Conservation (phyloP, 768 basidiomycete genomes). For the Trametopsis cervina region DNA sequence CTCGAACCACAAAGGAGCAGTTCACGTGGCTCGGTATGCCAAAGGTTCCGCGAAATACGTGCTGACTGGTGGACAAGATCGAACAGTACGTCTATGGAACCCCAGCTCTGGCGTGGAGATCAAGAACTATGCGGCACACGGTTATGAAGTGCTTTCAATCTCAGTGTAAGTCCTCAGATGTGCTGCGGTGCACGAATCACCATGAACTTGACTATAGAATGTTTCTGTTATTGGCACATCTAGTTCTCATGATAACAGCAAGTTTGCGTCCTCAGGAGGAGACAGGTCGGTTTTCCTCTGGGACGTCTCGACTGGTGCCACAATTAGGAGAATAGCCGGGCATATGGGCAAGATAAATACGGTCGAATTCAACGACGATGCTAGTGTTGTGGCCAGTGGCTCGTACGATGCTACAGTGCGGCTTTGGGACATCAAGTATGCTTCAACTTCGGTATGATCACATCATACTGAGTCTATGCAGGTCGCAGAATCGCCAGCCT, state of each 20-base stretch:
- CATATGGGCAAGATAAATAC: slow-evolving; percentile 88
- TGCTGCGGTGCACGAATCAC: background rate
- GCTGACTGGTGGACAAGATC: slow-evolving; percentile 90
- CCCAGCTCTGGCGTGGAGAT: slow-evolving; percentile 81
- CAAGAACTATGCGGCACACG: slow-evolving; percentile 86
- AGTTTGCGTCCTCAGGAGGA: slow-evolving; percentile 90
- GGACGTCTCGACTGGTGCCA: slow-evolving; percentile 88
- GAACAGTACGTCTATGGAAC: slow-evolving; percentile 89
- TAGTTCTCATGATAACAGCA: slow-evolving; percentile 89
- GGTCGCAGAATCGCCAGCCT: slow-evolving; percentile 71
- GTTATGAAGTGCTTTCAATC: slow-evolving; percentile 90
- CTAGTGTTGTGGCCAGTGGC: slow-evolving; percentile 82
- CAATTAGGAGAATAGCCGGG: slow-evolving; percentile 76
- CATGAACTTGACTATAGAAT: slow-evolving; percentile 15
- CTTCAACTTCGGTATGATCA: slow-evolving; percentile 1
- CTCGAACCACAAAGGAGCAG: slow-evolving; percentile 68
- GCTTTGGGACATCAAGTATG: slow-evolving; percentile 87
- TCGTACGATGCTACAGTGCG: slow-evolving; percentile 90
- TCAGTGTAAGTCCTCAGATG: slow-evolving; percentile 56
- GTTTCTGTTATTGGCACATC: background rate
- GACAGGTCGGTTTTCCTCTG: slow-evolving; percentile 91
- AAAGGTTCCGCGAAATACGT: slow-evolving; percentile 84
- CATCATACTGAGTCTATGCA: background rate
- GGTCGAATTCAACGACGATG: slow-evolving; percentile 87
- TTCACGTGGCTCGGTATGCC: slow-evolving; percentile 89